A percentile compares a stretch with the other conserved stretches of the same genome.
These are phyloP conservation scores for Fusarium tricinctum DNA, from an alignment of 2,329 filamentous ascomycete species.

Conservation along the genomic window DNA sequence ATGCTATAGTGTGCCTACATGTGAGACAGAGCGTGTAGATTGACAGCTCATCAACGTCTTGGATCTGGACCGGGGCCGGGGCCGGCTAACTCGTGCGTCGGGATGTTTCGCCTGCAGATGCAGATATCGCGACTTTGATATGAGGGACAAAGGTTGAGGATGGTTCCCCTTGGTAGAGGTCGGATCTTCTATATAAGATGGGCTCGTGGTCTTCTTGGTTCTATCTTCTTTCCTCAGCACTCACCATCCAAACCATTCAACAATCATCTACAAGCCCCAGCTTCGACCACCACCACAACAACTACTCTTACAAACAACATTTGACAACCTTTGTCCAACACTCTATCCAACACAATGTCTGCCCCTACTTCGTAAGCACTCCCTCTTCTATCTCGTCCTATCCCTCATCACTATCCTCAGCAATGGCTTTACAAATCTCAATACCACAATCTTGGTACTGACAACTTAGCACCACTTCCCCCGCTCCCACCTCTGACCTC, in stretches of 20 bases:
- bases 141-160: constrained; percentile 15
- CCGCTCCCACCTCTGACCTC: constrained; percentile 40
- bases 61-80: constrained; percentile 8
- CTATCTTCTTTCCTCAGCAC: constrained; percentile 40
- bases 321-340: constrained; percentile 37
- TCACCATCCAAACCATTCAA: constrained; percentile 43
- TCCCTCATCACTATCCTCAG: not conserved
- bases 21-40: constrained; percentile 40
- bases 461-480: constrained; percentile 42
- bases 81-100: constrained; percentile 19
- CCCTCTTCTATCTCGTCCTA: not conserved
- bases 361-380: constrained; percentile 47
- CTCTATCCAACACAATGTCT: constrained; percentile 47
- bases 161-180: constrained; percentile 13
- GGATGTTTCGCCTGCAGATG: constrained; percentile 39
- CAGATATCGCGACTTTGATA: constrained; percentile 24
- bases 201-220: constrained; percentile 26
- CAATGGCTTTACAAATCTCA: constrained; percentile 15
- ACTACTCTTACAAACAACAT: constrained; percentile 14
- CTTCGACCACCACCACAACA: constrained; percentile 33
- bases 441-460: constrained; percentile 40
- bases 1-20: constrained; percentile 37
- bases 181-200: constrained; percentile 47
- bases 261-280: constrained; percentile 45
- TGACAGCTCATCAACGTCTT: constrained; percentile 45